phyloP scores from a whole-genome alignment of 176 grass and related monocot species.

The Oryza coarctata region DNA sequence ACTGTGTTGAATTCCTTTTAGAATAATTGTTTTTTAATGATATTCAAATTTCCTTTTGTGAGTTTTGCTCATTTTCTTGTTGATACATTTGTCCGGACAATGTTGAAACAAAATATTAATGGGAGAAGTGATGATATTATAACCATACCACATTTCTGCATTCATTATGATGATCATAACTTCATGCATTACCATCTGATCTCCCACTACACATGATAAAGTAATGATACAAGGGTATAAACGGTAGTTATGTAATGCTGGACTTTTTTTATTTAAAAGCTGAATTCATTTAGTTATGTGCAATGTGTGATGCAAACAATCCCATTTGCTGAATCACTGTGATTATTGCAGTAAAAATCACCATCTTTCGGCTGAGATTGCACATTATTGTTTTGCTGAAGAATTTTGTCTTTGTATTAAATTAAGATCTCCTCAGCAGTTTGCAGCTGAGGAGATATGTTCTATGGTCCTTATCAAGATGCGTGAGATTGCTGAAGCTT shows the following conservation, averaged over 20 bases:
- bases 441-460: constrained; percentile 57
- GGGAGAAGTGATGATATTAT: constrained; percentile 50
- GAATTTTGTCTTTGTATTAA: background rate
- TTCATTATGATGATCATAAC: constrained; percentile 42
- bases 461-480: constrained; percentile 66
- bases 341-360: constrained; percentile 53
- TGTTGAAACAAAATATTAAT: background rate
- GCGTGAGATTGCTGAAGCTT: constrained; percentile 63
- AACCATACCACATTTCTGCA: constrained; percentile 49
- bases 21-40: background rate
- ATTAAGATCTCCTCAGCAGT: constrained; percentile 30
- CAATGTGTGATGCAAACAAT: constrained; percentile 54
- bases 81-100: background rate
- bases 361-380: constrained; percentile 71
- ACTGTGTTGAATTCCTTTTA: background rate
- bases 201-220: background rate
- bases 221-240: background rate
- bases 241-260: background rate
- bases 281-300: background rate
- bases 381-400: background rate
- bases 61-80: background rate
- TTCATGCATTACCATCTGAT: constrained; percentile 71
- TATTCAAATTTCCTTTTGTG: background rate
- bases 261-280: no score
- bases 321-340: constrained; percentile 42